phyloP scores from a whole-genome alignment of 495 filamentous ascomycete species.

The Xylaria longipes region DNA sequence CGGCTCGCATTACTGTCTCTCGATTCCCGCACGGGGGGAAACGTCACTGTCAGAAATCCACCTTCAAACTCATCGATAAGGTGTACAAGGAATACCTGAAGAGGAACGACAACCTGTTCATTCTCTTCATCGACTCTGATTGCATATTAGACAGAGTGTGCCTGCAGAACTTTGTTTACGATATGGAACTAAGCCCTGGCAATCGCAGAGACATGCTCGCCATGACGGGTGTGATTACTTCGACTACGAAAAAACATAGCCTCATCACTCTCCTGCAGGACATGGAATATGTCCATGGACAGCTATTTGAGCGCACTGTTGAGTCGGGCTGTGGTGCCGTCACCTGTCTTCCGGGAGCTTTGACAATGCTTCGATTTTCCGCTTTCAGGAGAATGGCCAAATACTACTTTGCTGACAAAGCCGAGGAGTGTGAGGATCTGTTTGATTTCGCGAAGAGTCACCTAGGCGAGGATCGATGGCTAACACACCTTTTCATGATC shows the following conservation, averaged over 20 bases:
- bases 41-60: slow-evolving; percentile 89
- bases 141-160: slow-evolving; percentile 93
- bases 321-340: slow-evolving; percentile 96
- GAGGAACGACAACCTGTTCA: slow-evolving; percentile 89
- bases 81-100: slow-evolving; percentile 90
- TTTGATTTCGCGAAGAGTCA: slow-evolving; percentile 98
- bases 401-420: slow-evolving; percentile 98
- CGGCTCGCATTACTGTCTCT: slow-evolving; percentile 86
- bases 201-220: slow-evolving; percentile 94
- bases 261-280: slow-evolving; percentile 94
- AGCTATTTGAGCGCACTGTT: slow-evolving; percentile 95
- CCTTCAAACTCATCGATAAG: slow-evolving; percentile 93
- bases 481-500: slow-evolving; percentile 99
- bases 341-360: slow-evolving; percentile 91
- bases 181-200: slow-evolving; percentile 97
- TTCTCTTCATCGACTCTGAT: slow-evolving; percentile 98
- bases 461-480: slow-evolving; percentile 94
- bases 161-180: slow-evolving; percentile 97
- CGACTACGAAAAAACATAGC: slow-evolving; percentile 86
- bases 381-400: slow-evolving; percentile 97
- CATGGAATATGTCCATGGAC: slow-evolving; percentile 98
- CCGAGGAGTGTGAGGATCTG: slow-evolving; percentile 92
- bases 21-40: slow-evolving; percentile 95
- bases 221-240: slow-evolving; percentile 98
- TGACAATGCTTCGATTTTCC: slow-evolving; percentile 95